Conservation (phyloP, 2,329 filamentous ascomycete genomes). For the Zopfia rhizophila region DNA sequence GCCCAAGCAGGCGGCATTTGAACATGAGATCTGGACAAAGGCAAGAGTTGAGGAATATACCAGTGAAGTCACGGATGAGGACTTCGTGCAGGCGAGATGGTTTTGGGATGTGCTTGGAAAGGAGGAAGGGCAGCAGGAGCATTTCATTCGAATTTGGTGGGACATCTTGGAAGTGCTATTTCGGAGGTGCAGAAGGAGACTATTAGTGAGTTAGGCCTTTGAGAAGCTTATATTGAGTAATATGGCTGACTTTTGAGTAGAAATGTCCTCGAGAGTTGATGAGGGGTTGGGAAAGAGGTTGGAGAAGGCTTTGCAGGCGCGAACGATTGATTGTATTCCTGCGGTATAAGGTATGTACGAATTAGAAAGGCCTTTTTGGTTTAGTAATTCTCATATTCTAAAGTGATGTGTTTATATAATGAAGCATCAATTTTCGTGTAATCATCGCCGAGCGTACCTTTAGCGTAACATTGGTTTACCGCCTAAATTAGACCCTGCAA, state of each 20-base stretch:
- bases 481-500: not conserved
- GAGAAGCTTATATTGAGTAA: not conserved
- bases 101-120: constrained; percentile 56
- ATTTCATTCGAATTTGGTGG: constrained; percentile 40
- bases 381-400: too few species aligned
- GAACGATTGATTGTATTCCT: not conserved
- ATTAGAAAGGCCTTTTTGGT: too few species aligned
- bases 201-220: constrained; percentile 26
- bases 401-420: too few species aligned
- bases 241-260: constrained; percentile 8
- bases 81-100: constrained; percentile 62
- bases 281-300: constrained; percentile 26
- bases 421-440: too few species aligned
- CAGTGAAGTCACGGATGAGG: constrained; percentile 56
- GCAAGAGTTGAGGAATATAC: constrained; percentile 26
- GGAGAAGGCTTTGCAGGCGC: too few species aligned
- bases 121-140: constrained; percentile 36
- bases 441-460: not conserved
- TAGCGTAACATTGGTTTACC: not conserved
- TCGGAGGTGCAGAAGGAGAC: constrained; percentile 33
- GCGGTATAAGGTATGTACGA: not conserved
- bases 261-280: constrained; percentile 30
- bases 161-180: constrained; percentile 27
- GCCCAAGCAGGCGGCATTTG: constrained; percentile 30
- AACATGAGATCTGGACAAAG: constrained; percentile 34